A percentile compares a stretch with the other conserved stretches of the same genome.
phyloP scores from a whole-genome alignment of 75 land plant genomes.

The Cupressus sempervirens region DNA sequence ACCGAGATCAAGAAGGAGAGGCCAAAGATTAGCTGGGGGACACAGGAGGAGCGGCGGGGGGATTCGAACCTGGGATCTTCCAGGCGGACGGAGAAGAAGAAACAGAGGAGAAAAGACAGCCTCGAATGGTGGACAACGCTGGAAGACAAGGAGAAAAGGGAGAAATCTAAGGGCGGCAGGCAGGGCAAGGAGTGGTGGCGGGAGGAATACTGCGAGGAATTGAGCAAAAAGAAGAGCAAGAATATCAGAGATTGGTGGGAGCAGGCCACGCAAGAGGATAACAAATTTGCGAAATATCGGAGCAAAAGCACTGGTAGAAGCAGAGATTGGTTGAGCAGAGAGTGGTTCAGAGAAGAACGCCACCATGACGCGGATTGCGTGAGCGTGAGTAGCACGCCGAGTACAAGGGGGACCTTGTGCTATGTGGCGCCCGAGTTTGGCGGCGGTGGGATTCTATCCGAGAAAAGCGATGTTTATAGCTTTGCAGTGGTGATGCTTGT shows the following conservation, averaged over 20 bases:
- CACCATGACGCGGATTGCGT: slow-evolving; percentile 44
- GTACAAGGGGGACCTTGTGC: slow-evolving; percentile 96
- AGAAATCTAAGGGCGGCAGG: slow-evolving; percentile 36
- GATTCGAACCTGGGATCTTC: background rate
- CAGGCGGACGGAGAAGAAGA: slow-evolving; percentile 19
- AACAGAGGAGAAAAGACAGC: slow-evolving; percentile 19
- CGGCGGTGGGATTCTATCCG: slow-evolving; percentile 52
- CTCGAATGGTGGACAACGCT: slow-evolving; percentile 56
- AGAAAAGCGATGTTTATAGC: slow-evolving; percentile 95
- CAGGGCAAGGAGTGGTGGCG: slow-evolving; percentile 92
- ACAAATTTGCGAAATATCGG: slow-evolving; percentile 30
- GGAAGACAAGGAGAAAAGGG: slow-evolving; percentile 28
- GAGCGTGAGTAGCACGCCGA: slow-evolving; percentile 79
- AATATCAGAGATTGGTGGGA: slow-evolving; percentile 23
- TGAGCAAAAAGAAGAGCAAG: slow-evolving; percentile 55
- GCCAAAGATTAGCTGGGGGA: slow-evolving; percentile 36
- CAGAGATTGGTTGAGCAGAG: slow-evolving; percentile 57
- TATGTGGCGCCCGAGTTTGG: slow-evolving; percentile 95
- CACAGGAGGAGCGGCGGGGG: slow-evolving; percentile 15
- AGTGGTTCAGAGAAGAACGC: slow-evolving; percentile 51
- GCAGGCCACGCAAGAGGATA: slow-evolving; percentile 27
- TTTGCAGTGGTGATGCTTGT: slow-evolving; percentile 87
- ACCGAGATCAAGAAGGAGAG: slow-evolving; percentile 49
- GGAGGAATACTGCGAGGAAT: slow-evolving; percentile 76
- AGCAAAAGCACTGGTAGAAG: slow-evolving; percentile 25